Evolutionary conservation across 2,329 filamentous ascomycete genomes (phyloP).

Genomic region (Stachybotrys chlorohalonatus): DNA sequence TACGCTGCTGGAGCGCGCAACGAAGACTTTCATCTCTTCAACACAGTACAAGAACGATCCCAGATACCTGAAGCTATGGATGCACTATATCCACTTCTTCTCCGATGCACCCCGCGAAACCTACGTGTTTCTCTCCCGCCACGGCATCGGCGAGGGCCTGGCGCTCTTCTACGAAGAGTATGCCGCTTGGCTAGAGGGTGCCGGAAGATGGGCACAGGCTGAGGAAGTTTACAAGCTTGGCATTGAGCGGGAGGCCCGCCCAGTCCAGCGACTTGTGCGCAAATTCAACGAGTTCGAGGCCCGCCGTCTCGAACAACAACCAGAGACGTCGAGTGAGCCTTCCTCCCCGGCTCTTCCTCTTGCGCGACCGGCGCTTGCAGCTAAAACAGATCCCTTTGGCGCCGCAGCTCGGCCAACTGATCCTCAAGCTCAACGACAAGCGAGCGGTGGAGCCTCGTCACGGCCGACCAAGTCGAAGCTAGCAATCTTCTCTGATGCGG

Average conservation of each 20-base stretch:
- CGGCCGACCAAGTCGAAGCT: constrained; percentile 73
- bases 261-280: constrained; percentile 68
- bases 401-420: constrained; percentile 45
- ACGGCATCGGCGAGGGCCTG: constrained; percentile 76
- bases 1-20: constrained; percentile 82
- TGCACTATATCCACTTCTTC: constrained; percentile 89
- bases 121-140: constrained; percentile 82
- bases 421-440: constrained; percentile 54
- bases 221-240: constrained; percentile 90
- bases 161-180: constrained; percentile 97
- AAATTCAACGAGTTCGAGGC: constrained; percentile 91
- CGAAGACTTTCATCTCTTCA: constrained; percentile 78
- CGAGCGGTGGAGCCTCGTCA: constrained; percentile 38
- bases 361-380: constrained; percentile 71
- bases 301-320: constrained; percentile 53
- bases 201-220: constrained; percentile 77
- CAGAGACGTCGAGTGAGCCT: constrained; percentile 56
- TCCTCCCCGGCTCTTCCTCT: constrained; percentile 80
- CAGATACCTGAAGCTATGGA: constrained; percentile 86
- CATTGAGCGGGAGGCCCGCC: constrained; percentile 79
- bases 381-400: constrained; percentile 78
- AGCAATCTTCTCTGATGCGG: constrained; percentile 79
- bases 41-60: constrained; percentile 91
- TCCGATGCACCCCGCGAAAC: constrained; percentile 88
- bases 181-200: constrained; percentile 81